Conservation (phyloP, 2,329 filamentous ascomycete genomes). For the Aureobasidium sp. region DNA sequence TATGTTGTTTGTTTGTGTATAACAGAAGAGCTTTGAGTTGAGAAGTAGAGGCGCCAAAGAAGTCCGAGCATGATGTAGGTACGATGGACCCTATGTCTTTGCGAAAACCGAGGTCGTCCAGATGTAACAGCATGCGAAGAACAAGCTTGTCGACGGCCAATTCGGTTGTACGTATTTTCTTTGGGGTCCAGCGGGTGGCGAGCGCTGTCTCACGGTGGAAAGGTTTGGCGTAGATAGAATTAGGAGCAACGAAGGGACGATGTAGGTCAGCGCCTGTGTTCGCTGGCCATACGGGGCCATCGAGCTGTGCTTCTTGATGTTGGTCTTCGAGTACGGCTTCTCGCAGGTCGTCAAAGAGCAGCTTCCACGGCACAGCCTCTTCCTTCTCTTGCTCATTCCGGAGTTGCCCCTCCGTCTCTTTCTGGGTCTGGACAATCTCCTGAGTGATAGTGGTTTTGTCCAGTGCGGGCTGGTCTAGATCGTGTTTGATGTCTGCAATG, state of each 20-base stretch:
- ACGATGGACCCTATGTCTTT: slow-evolving; percentile 21
- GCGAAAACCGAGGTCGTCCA: slow-evolving; percentile 19
- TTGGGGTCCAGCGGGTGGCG: slow-evolving; percentile 31
- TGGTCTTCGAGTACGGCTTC: slow-evolving; percentile 11
- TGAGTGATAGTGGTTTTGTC: not conserved
- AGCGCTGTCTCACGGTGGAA: slow-evolving; percentile 27
- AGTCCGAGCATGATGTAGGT: slow-evolving; percentile 20
- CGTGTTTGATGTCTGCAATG: slow-evolving; percentile 49
- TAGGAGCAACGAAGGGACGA: slow-evolving; percentile 34
- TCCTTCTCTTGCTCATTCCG: not conserved
- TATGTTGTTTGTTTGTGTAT: not conserved
- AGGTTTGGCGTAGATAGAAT: slow-evolving; percentile 40
- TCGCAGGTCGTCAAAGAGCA: slow-evolving; percentile 6
- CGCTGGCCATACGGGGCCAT: slow-evolving; percentile 28
- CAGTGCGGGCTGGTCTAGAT: slow-evolving; percentile 27
- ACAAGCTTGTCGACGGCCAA: slow-evolving; percentile 36
- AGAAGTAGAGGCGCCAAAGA: not conserved
- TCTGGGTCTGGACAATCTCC: not conserved
- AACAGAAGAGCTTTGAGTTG: slow-evolving; percentile 1
- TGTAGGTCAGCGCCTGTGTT: slow-evolving; percentile 34
- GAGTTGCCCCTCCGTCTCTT: slow-evolving; percentile 3
- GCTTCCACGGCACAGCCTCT: not conserved
- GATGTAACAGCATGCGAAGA: slow-evolving; percentile 28
- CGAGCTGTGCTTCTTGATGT: not conserved
- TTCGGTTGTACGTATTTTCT: slow-evolving; percentile 38